Conservation (phyloP, 2,329 filamentous ascomycete species). For the Fusarium nygamai region DNA sequence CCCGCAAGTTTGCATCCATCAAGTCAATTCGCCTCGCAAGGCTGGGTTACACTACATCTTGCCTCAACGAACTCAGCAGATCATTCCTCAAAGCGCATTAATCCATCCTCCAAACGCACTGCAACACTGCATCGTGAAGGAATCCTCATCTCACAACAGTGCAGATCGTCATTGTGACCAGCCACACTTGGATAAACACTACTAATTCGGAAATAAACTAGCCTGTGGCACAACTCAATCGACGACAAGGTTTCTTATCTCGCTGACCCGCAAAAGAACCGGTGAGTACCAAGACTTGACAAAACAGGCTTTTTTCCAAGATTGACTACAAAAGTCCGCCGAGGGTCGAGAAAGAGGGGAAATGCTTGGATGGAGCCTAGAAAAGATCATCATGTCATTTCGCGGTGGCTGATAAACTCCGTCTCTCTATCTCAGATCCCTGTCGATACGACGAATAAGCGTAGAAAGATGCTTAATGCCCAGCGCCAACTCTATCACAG, state of each 20-base stretch:
- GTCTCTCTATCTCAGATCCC: slow-evolving; percentile 4
- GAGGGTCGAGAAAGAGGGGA: slow-evolving; percentile 2
- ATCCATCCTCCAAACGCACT: slow-evolving; percentile 3
- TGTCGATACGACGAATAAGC: slow-evolving; percentile 28
- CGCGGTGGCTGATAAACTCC: slow-evolving; percentile 1
- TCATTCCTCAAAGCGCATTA: slow-evolving; percentile 1
- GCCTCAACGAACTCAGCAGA: not conserved
- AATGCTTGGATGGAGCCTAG: slow-evolving; percentile 2
- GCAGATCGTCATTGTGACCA: not conserved
- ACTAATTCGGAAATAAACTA: not conserved
- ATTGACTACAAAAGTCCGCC: not conserved
- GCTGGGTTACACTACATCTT: slow-evolving; percentile 12
- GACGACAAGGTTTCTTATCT: slow-evolving; percentile 18
- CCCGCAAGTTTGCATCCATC: not conserved
- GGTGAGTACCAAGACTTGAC: not conserved
- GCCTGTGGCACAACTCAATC: slow-evolving; percentile 21
- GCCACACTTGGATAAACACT: slow-evolving; percentile 1
- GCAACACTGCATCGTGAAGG: slow-evolving; percentile 14
- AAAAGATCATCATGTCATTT: slow-evolving; percentile 5
- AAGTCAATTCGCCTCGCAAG: slow-evolving; percentile 10
- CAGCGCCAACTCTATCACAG: slow-evolving; percentile 1
- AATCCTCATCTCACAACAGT: not conserved
- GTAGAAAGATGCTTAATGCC: slow-evolving; percentile 32
- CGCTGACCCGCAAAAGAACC: slow-evolving; percentile 20
- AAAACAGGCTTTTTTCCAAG: not conserved